These are phyloP conservation scores for Endocladia muricata DNA, from an alignment of 31 red algal species.

Conservation along the genomic window DNA sequence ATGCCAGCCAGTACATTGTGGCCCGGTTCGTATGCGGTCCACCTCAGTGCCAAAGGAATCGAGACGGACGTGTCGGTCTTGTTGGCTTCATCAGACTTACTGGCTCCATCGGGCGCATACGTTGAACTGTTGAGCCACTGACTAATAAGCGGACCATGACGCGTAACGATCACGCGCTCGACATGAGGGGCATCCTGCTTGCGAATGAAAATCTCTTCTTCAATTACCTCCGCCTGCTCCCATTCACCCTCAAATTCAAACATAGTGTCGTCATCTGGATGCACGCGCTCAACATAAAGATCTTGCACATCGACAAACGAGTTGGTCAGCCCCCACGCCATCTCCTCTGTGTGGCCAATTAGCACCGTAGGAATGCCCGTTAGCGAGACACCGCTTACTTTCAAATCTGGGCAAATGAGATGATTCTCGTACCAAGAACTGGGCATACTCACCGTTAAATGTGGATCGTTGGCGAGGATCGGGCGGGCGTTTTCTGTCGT, in stretches of 20 bases:
- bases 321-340: not conserved
- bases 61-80: too few relatives aligned
- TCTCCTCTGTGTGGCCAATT: not conserved
- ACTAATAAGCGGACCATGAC: conserved; percentile 3
- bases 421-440: not conserved
- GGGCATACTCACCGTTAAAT: not conserved
- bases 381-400: not conserved
- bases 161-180: not conserved
- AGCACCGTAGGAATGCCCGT: not conserved
- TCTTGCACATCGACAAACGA: not conserved
- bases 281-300: not conserved
- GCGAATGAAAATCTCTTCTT: not conserved
- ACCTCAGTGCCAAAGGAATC: too few relatives aligned
- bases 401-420: not conserved
- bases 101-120: too few relatives aligned
- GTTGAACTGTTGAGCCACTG: too few relatives aligned
- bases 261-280: not conserved
- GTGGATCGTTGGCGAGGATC: conserved; percentile 3
- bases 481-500: not conserved
- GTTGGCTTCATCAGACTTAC: too few relatives aligned
- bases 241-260: not conserved
- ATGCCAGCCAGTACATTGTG: too few relatives aligned
- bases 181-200: not conserved
- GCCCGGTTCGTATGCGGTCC: too few relatives aligned
- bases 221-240: not conserved